Evolutionary conservation across 805 yeast species (phyloP).

Genomic region (Saccharomycopsis sp.): DNA sequence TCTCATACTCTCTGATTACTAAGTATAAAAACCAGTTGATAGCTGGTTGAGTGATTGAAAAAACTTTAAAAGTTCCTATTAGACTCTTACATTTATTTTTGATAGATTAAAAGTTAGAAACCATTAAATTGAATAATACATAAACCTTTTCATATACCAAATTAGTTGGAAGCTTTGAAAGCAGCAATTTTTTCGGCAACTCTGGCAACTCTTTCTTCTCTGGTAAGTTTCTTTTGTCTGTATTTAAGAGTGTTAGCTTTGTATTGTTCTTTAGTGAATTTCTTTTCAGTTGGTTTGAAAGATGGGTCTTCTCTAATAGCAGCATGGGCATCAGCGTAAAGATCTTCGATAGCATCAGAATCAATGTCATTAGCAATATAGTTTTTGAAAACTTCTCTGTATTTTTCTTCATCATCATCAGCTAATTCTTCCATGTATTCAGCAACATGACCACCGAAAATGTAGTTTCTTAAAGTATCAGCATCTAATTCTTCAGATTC

Average conservation of each 20-base stretch:
- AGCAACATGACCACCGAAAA: conserved; percentile 99
- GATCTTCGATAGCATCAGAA: conserved; percentile 93
- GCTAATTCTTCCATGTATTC: conserved; percentile 99
- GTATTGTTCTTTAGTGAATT: conserved; percentile 95
- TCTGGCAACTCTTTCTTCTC: conserved; percentile 81
- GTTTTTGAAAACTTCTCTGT: conserved; percentile 89
- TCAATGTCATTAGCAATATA: conserved; percentile 96
- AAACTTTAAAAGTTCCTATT: too few relatives aligned
- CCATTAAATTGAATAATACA: too few relatives aligned
- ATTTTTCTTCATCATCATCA: conserved; percentile 99
- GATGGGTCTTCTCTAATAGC: conserved; percentile 94
- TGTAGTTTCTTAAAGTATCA: conserved; percentile 95
- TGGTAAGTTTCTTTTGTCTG: conserved; percentile 82
- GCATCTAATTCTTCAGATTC: conserved; percentile 98
- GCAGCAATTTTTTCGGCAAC: conserved; percentile 91
- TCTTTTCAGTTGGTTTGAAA: conserved; percentile 80
- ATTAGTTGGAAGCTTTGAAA: conserved; percentile 38
- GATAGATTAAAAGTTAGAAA: too few relatives aligned
- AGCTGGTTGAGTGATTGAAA: too few relatives aligned
- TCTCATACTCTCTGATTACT: too few relatives aligned
- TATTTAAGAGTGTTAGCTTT: conserved; percentile 93
- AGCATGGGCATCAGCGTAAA: conserved; percentile 91
- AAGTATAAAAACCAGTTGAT: too few relatives aligned
- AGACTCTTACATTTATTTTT: too few relatives aligned
- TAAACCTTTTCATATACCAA: not conserved